Base-by-base conservation (phyloP, 225 moss, liverwort and hornwort species). In the Sphagnum tenellum region DNA sequence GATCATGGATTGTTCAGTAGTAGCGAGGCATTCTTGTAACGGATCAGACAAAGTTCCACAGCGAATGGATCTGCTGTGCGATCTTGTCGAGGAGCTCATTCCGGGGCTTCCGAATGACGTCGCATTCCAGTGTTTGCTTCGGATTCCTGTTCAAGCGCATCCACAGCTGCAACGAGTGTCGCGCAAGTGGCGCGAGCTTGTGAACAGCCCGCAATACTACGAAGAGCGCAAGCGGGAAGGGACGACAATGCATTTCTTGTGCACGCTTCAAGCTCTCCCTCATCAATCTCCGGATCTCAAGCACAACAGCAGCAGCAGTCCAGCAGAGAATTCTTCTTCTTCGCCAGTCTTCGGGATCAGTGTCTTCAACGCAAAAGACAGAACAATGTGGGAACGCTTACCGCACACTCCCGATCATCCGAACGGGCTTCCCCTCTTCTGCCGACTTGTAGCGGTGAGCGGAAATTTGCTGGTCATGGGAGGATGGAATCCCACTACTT, bases 401-500 rank as follows among this genome's bases (percentile, higher is more conserved):
- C 85, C 92, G 5, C 72, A 71, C 1, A 76, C 92, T 63, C 90
- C 88, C 0, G 90, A 86, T 5, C 71, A 88, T 8, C 79, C 79
- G 9, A 67, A 67, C 0, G 92, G 96, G 0, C 70, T 96, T 3
- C 96, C 96, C 0, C 80, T 89, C 7, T 92, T 92, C 58, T 90
- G 86, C 66, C 82, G 83, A 56, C 56, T 86, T 0, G 78, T 89
- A 1, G 80, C 72, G 0, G 45, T 88, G 62, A 72, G 62, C 48
- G 88, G 88, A 4, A 83, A 73, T 73, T 77, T 96, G 3, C 79
- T 92, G 44, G 78, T 71, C 47, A 64, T 96, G 55, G 96, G 92
- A 0, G 96, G 96, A 0, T 96, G 92, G 96, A 74, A 88, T 69
- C 89, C 88, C 53, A 68, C 76, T 3, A 80, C 84, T 0, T 96